Evolutionary conservation across 768 basidiomycete genomes (phyloP), one percentile per base, ranked within the genome.

Genomic region (Boletus subcaerulescens): DNA sequence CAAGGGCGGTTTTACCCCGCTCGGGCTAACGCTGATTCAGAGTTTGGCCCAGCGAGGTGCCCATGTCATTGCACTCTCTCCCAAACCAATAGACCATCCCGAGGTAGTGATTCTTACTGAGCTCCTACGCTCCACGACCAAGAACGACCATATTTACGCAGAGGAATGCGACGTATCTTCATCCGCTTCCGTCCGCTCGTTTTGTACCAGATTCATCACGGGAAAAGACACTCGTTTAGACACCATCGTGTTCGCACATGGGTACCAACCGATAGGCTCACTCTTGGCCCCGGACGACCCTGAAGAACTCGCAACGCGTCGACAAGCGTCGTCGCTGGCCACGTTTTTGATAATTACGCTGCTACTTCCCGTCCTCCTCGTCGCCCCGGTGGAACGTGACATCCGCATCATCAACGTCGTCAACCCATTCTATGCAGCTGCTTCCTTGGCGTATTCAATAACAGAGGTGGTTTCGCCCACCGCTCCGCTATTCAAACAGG

Each of bases 351-450:
- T 94, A 6, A 77, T 82, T 8, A 94, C 92, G 2, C 76, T 91
- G 7, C 77, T 97, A 0, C 79, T 96, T 0, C 93, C 93, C 3
- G 77, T 81, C 29, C 74, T 96, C 4, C 82, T 97, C 15, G 83
- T 89, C 24, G 87, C 90, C 0, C 93, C 93, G 0, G 77, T 80
- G n/a, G 93, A 94, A 66, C 80, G 93, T 35, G 91, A 94, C 59
- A 91, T 97, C 40, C 87, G 94, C n/a, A 82, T 97, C 59, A 76
- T 98, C 66, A 86, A 85, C 52, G 77, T 93, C 39, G 80, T 95
- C 65, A 93, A 93, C 55, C 93, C 93, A 3, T 91, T 92, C 61
- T 97, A 96, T 62, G 86, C 92, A 3, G 91, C 94, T 2, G 87
- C 91, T 0, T 75, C 82, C 4, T 77, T 80, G 5, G 60, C 73